phyloP scores from a whole-genome alignment of 176 grass and related monocot species.

The Triticum turgidum region DNA sequence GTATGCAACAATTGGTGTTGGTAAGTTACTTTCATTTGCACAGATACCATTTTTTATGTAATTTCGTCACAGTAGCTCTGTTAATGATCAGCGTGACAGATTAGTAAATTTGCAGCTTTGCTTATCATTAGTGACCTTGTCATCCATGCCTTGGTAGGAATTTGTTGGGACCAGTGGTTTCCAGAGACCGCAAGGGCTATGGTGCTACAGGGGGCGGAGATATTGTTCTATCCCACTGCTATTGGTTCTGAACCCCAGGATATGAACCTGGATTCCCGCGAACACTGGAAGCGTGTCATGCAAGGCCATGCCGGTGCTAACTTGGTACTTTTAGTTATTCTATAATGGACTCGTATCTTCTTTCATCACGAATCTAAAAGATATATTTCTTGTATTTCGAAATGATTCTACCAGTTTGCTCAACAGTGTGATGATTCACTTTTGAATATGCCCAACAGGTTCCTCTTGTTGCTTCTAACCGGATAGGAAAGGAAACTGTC shows the following conservation, averaged over 20 bases:
- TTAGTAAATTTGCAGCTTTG: not conserved
- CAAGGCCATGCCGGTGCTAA: conserved; percentile 97
- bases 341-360: not conserved
- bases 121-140: not conserved
- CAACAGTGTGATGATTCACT: not conserved
- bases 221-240: conserved; percentile 87
- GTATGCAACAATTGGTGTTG: conserved; percentile 89
- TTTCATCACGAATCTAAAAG: not conserved
- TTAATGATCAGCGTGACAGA: not conserved
- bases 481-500: conserved; percentile 83
- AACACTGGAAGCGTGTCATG: conserved; percentile 97
- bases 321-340: conserved; percentile 52
- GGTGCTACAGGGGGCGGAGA: conserved; percentile 78
- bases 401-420: not conserved
- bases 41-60: not conserved
- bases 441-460: conserved; percentile 51
- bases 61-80: not conserved
- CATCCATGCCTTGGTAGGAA: conserved; percentile 37
- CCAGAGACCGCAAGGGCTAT: conserved; percentile 90
- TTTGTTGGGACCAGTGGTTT: conserved; percentile 99
- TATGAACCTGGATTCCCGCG: conserved; percentile 63
- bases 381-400: not conserved
- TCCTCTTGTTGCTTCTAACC: conserved; percentile 83
- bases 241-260: conserved; percentile 97
- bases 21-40: conserved; percentile 50